These are phyloP conservation scores for Aspergillus transmontanensis DNA, from an alignment of 2,329 filamentous ascomycete genomes.

Conservation along the genomic window DNA sequence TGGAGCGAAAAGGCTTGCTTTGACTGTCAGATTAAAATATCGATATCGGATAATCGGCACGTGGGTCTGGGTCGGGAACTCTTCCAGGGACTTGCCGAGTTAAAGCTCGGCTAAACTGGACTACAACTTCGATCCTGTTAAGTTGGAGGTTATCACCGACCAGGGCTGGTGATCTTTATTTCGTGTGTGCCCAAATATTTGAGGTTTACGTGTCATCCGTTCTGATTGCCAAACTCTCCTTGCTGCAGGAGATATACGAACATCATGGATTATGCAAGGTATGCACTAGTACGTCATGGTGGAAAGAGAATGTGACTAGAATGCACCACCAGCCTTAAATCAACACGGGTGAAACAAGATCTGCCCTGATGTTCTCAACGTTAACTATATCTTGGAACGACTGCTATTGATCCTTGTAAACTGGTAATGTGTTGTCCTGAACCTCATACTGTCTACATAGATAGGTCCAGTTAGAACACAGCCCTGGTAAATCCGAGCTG, in stretches of 20 bases:
- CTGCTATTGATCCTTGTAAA: no score
- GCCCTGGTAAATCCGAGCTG: no score
- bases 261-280: neutral
- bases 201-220: neutral
- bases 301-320: neutral
- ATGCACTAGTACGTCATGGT: neutral
- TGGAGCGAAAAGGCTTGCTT: neutral
- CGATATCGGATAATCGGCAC: slow-evolving; percentile 1
- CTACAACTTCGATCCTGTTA: neutral
- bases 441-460: no score
- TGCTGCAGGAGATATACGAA: neutral
- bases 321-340: neutral
- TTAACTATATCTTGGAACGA: neutral
- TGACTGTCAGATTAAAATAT: neutral
- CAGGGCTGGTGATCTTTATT: neutral
- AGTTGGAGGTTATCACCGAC: neutral
- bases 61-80: slow-evolving; percentile 1
- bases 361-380: neutral
- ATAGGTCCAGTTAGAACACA: no score
- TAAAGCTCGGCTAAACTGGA: neutral
- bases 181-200: neutral
- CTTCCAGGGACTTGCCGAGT: slow-evolving; percentile 2
- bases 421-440: no score
- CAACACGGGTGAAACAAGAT: neutral
- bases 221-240: neutral